Percentiles rank a stretch among this genome's conserved stretches.
Conservation (phyloP, 2,329 filamentous ascomycete species). For the Neonectria coccinea region DNA sequence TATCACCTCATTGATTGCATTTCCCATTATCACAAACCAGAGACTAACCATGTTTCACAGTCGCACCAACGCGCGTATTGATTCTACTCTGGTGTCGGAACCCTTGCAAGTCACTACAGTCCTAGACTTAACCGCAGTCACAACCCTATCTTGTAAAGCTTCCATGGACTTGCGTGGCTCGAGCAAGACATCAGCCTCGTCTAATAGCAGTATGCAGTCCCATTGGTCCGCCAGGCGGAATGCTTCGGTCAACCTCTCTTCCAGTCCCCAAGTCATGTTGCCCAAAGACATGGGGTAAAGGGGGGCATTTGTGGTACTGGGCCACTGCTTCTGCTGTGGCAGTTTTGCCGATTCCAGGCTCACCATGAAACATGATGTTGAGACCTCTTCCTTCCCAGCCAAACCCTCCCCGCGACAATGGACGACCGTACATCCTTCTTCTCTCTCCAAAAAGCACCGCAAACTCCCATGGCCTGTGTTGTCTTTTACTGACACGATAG, state of each 20-base stretch:
- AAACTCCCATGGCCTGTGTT: too few species aligned
- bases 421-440: too few species aligned
- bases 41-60: background rate
- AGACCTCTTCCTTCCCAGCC: slow-evolving; percentile 7
- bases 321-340: slow-evolving; percentile 15
- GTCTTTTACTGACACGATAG: too few species aligned
- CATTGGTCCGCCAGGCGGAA: slow-evolving; percentile 7
- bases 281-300: background rate
- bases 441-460: too few species aligned
- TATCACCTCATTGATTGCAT: background rate
- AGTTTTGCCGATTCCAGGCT: slow-evolving; percentile 13
- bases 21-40: background rate
- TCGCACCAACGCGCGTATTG: background rate
- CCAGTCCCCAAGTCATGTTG: too few species aligned
- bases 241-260: background rate
- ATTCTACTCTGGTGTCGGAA: background rate
- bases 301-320: background rate
- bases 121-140: background rate
- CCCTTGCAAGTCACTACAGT: background rate
- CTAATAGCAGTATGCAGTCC: slow-evolving; percentile 6
- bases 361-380: slow-evolving; percentile 13
- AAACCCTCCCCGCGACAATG: too few species aligned
- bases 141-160: background rate
- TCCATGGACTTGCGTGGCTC: too few species aligned
- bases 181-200: background rate